Evolutionary conservation across 106 monocot genomes (phyloP).

Genomic region (Posidonia australis): DNA sequence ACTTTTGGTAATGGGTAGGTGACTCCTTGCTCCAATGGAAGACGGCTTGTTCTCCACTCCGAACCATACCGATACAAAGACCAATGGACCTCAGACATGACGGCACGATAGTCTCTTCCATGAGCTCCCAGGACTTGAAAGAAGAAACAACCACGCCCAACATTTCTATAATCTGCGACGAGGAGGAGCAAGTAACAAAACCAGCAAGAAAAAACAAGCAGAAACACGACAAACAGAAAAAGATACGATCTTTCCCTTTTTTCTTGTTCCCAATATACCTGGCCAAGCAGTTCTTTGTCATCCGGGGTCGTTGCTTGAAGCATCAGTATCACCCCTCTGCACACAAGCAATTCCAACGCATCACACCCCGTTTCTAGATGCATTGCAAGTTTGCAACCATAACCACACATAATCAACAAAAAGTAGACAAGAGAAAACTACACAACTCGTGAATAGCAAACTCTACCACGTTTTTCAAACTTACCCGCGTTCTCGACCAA

Average conservation of each 20-base stretch:
- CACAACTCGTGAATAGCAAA: neutral
- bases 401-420: neutral
- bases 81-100: slow-evolving; percentile 55
- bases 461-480: neutral
- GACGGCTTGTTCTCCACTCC: slow-evolving; percentile 15
- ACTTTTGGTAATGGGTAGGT: neutral
- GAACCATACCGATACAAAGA: slow-evolving; percentile 14
- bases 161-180: slow-evolving; percentile 29
- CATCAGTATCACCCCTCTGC: slow-evolving; percentile 42
- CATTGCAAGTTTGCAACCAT: no score
- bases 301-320: slow-evolving; percentile 24
- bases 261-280: slow-evolving; percentile 20
- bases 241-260: neutral
- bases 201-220: neutral
- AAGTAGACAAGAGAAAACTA: neutral
- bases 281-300: slow-evolving; percentile 36
- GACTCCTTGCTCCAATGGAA: slow-evolving; percentile 17
- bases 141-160: slow-evolving; percentile 33
- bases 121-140: slow-evolving; percentile 28
- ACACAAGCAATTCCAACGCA: slow-evolving; percentile 30
- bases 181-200: neutral
- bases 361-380: slow-evolving; percentile 14
- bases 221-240: neutral
- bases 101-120: slow-evolving; percentile 41
- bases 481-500: slow-evolving; percentile 37